Conservation (phyloP, 345 rosid species). For the Erucastrum elatum region DNA sequence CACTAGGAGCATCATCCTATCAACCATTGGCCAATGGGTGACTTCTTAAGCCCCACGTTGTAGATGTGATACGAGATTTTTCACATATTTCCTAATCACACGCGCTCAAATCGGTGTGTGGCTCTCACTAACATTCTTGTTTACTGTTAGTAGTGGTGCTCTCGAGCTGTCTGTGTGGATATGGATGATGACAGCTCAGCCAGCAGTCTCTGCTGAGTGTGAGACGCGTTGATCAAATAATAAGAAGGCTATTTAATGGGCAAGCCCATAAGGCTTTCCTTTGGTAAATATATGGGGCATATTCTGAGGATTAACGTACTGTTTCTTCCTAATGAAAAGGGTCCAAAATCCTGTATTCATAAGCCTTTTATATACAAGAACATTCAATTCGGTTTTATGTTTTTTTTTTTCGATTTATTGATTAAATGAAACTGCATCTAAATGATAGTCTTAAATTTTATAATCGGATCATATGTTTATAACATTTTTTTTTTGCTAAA, state of each 20-base stretch:
- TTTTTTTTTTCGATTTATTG: neutral
- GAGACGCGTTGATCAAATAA: neutral
- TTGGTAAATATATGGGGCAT: neutral
- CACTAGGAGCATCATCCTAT: slow-evolving; percentile 9
- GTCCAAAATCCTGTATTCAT: neutral
- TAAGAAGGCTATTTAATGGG: neutral
- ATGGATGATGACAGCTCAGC: slow-evolving; percentile 8
- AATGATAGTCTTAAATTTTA: neutral
- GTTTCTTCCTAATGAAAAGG: neutral
- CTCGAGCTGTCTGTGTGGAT: slow-evolving; percentile 17
- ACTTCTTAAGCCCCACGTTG: slow-evolving; percentile 22
- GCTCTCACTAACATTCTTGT: neutral
- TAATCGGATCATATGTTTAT: neutral
- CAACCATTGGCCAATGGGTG: slow-evolving; percentile 31
- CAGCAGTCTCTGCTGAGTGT: slow-evolving; percentile 1
- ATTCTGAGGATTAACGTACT: neutral
- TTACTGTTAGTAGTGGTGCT: slow-evolving; percentile 16
- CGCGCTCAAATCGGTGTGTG: slow-evolving; percentile 11
- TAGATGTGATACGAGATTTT: slow-evolving; percentile 26
- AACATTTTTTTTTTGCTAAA: neutral
- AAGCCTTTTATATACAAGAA: too few relatives aligned
- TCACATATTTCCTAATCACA: neutral
- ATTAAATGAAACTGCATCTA: neutral
- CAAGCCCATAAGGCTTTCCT: slow-evolving; percentile 2
- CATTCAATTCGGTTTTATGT: too few relatives aligned